phyloP scores from a whole-genome alignment of 441 rosid genomes.

The Pelargonium citronellum region DNA sequence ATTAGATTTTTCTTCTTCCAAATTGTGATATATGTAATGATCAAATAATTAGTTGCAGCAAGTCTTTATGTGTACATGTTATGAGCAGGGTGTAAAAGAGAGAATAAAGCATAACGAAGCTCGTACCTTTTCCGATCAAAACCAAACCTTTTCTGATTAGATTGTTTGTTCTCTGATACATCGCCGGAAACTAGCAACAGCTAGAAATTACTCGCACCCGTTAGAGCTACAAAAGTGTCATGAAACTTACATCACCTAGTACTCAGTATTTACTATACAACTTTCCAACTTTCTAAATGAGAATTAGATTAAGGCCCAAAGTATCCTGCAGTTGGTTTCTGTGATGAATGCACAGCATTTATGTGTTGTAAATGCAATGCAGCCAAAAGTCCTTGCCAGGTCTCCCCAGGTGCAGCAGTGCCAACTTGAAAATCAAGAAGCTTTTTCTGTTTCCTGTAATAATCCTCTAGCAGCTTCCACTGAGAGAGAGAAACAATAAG shows the following conservation, averaged over 20 bases:
- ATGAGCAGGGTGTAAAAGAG: neutral
- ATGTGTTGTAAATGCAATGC: conserved; percentile 63
- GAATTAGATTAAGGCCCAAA: too few relatives aligned
- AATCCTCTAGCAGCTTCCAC: conserved; percentile 73
- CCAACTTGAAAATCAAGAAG: conserved; percentile 60
- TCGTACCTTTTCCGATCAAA: too few relatives aligned
- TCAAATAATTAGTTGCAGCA: neutral
- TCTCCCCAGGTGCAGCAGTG: conserved; percentile 52
- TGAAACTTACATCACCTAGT: too few relatives aligned
- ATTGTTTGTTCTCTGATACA: too few relatives aligned
- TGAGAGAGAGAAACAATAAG: conserved; percentile 21
- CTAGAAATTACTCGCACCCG: too few relatives aligned
- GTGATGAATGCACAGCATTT: conserved; percentile 43
- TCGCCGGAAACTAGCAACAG: too few relatives aligned
- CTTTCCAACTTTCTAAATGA: too few relatives aligned
- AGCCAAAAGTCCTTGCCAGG: conserved; percentile 77
- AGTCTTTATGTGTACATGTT: neutral
- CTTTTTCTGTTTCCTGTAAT: conserved; percentile 69
- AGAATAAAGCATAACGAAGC: too few relatives aligned
- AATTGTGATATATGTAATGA: neutral
- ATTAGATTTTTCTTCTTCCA: neutral
- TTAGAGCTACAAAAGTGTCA: too few relatives aligned
- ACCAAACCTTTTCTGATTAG: too few relatives aligned
- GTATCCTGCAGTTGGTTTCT: conserved; percentile 53
- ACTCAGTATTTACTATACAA: too few relatives aligned